These are phyloP conservation scores for Kwoniella sp. DNA, from an alignment of 768 basidiomycete species.

Conservation along the genomic window DNA sequence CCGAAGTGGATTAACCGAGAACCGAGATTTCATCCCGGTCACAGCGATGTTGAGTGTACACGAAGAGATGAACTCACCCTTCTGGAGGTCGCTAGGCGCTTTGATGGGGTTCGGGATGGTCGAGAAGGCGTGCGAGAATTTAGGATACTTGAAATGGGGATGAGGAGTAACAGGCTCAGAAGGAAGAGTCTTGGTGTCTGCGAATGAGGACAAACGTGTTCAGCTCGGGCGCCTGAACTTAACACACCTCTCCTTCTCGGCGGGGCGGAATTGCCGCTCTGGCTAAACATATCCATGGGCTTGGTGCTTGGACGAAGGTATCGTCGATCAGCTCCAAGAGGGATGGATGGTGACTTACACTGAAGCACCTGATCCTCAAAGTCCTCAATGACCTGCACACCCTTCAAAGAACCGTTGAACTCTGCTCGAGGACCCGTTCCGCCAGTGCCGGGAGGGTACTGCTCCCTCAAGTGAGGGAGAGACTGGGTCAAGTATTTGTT, in stretches of 20 bases:
- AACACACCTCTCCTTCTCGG: too few relatives aligned
- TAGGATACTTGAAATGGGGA: conserved; percentile 54
- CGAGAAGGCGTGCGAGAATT: conserved; percentile 45
- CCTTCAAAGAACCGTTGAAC: conserved; percentile 47
- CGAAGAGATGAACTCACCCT: conserved; percentile 35
- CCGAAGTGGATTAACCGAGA: too few relatives aligned
- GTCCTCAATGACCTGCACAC: conserved; percentile 48
- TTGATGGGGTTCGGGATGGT: conserved; percentile 45
- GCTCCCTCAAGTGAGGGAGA: conserved; percentile 48
- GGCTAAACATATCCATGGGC: too few relatives aligned
- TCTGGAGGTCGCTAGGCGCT: conserved; percentile 50
- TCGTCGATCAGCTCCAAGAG: too few relatives aligned
- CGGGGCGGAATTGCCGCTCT: too few relatives aligned
- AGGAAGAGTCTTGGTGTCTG: conserved; percentile 49
- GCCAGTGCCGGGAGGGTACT: conserved; percentile 54
- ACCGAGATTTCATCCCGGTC: too few relatives aligned
- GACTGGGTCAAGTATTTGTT: conserved; percentile 48
- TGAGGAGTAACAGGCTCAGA: conserved; percentile 47
- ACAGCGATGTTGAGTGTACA: neutral
- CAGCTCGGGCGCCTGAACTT: too few relatives aligned
- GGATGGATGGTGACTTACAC: conserved; percentile 41
- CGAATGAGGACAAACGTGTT: neutral
- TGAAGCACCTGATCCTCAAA: conserved; percentile 45
- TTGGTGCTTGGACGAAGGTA: too few relatives aligned
- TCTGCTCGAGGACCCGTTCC: conserved; percentile 40